Conservation (phyloP, 2,329 filamentous ascomycete genomes). For the Colletotrichum brevisporum region DNA sequence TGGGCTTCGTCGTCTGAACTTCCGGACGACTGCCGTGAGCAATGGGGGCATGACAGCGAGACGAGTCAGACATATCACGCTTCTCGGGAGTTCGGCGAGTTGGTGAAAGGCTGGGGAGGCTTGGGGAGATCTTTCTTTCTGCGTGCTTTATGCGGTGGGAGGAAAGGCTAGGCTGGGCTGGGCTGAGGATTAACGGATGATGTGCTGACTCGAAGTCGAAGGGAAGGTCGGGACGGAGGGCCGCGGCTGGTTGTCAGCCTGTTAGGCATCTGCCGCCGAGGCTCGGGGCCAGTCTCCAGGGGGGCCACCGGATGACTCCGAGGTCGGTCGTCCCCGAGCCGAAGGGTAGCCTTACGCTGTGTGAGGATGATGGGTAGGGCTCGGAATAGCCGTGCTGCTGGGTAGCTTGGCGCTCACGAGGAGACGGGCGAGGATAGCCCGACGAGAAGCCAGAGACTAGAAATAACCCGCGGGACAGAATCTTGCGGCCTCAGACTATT, state of each 20-base stretch:
- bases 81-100: slow-evolving; percentile 23
- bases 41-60: background rate
- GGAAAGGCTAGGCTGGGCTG: slow-evolving; percentile 1
- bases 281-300: background rate
- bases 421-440: too few relatives aligned
- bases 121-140: slow-evolving; percentile 20
- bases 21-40: slow-evolving; percentile 7
- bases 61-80: background rate
- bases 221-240: background rate
- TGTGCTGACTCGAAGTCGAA: slow-evolving; percentile 11
- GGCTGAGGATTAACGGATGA: background rate
- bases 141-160: slow-evolving; percentile 15
- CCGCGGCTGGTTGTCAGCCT: background rate
- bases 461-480: background rate
- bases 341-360: too few relatives aligned
- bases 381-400: too few relatives aligned
- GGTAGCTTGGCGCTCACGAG: too few relatives aligned
- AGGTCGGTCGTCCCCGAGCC: too few relatives aligned
- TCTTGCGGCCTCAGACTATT: background rate
- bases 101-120: slow-evolving; percentile 22
- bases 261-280: background rate
- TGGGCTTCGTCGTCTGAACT: slow-evolving; percentile 1
- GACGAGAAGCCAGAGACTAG: background rate
- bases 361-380: too few relatives aligned
- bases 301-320: background rate